A percentile compares a stretch with the other conserved stretches of the same genome.
Evolutionary conservation across 192 early-diverging fungal genomes (phyloP).

Genomic region (Physocladia obscura): DNA sequence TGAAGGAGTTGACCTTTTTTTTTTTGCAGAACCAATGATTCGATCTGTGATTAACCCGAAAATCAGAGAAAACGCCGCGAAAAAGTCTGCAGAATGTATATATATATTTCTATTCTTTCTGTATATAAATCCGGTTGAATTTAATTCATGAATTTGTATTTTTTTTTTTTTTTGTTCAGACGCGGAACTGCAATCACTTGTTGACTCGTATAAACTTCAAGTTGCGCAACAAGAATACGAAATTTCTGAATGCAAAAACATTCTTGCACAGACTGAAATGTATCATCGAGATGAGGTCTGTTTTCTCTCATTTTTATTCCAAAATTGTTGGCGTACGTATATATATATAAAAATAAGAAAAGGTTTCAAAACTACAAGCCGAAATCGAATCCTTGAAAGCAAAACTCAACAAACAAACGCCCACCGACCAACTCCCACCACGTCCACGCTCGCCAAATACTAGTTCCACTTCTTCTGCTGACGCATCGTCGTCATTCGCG

Average conservation of each 20-base stretch:
- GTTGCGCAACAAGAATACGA: slow-evolving; percentile 27
- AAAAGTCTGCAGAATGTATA: slow-evolving; percentile 26
- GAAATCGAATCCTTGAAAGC: slow-evolving; percentile 35
- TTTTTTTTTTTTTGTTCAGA: not conserved
- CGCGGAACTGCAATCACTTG: slow-evolving; percentile 15
- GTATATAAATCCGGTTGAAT: not conserved
- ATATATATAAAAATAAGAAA: not conserved
- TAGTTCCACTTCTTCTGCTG: not conserved
- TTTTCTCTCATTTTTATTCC: not conserved
- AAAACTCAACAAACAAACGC: slow-evolving; percentile 1
- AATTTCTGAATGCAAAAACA: slow-evolving; percentile 11
- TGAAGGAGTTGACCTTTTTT: not conserved
- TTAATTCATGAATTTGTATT: not conserved
- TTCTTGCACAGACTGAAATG: slow-evolving; percentile 22
- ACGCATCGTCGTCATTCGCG: not conserved
- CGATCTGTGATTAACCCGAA: slow-evolving; percentile 29
- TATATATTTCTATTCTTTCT: not conserved
- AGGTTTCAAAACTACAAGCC: slow-evolving; percentile 32
- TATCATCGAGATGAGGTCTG: slow-evolving; percentile 21
- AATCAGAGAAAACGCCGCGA: slow-evolving; percentile 1
- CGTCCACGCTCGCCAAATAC: not conserved
- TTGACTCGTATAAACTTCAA: slow-evolving; percentile 18
- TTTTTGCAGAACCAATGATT: slow-evolving; percentile 29
- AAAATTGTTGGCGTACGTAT: not conserved
- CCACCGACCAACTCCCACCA: not conserved